Base-by-base conservation (phyloP, 805 yeast genomes). In the Yarrowia hollandica region DNA sequence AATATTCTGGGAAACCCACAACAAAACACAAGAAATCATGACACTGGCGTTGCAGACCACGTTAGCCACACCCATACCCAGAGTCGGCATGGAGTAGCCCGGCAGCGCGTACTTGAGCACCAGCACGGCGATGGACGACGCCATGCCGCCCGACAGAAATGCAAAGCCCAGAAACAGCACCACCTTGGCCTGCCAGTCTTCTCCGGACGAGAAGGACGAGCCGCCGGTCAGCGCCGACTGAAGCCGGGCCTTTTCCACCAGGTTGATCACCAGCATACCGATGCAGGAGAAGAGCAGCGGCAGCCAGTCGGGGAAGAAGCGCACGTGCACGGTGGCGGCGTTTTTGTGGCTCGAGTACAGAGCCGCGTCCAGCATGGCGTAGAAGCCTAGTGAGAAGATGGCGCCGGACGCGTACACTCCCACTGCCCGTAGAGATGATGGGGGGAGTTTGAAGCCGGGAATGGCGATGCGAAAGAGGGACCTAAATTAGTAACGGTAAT, bases 1-100 rank as follows among this genome's bases (percentile, higher is more conserved):
- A 61, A 90, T 85, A 71, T 90, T 94, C 71, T 92, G 98, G 19
- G 96, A 90, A 58, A 92, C 76, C 99, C 99, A 94, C 66, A 94
- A 75, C 8, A 85, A 78, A 46, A 89, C 82, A 72, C 97, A 91
- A 75, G 97, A 90, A 66, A 89, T 74, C 90, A 92, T 87, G 31
- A 92, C 82, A 62, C 86, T 77, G 7, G 82, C 80, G 67, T 91
- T 90, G 42, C 89, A 84, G 19, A 86, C 80, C 37, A 94, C 91
- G 72, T 92, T 92, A 61, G 89, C 84, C 19, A 90, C 80, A 15
- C 98, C 99, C 96, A 94, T 90, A 4, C 94, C 92, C 58, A 92
- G 78, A 0, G 97, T 90, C 33, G 97, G 97, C 79, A 86, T 84
- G 4, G 82, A 74, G 71, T 81, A 88, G 63, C 86, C 86, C 64